These are phyloP conservation scores for Quillaja saponaria DNA, from an alignment of 306 rosid genomes.

Conservation along the genomic window DNA sequence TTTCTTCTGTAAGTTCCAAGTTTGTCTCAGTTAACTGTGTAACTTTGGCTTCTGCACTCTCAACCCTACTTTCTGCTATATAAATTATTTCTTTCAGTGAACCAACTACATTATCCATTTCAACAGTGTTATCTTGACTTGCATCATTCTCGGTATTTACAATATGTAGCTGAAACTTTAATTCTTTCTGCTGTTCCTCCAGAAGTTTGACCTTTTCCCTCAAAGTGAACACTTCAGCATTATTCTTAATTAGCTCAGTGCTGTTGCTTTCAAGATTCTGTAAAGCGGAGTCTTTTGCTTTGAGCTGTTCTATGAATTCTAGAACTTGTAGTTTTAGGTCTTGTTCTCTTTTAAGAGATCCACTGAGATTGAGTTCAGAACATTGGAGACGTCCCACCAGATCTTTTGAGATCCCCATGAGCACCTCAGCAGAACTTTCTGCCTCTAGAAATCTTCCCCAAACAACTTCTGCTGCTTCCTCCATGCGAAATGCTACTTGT, in stretches of 20 bases:
- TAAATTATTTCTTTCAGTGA: slow-evolving; percentile 61
- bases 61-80: slow-evolving; percentile 66
- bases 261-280: slow-evolving; percentile 44
- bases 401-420: slow-evolving; percentile 80
- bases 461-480: slow-evolving; percentile 83
- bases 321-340: slow-evolving; percentile 54
- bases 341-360: slow-evolving; percentile 60
- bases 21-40: slow-evolving; percentile 75
- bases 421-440: slow-evolving; percentile 75
- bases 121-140: slow-evolving; percentile 55
- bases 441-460: slow-evolving; percentile 99
- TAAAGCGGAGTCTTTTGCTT: slow-evolving; percentile 53
- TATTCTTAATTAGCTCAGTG: slow-evolving; percentile 42
- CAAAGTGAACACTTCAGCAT: slow-evolving; percentile 51
- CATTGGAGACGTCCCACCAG: slow-evolving; percentile 68
- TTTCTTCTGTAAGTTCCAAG: slow-evolving; percentile 86
- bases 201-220: slow-evolving; percentile 60
- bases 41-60: slow-evolving; percentile 72
- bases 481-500: slow-evolving; percentile 75
- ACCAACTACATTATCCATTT: slow-evolving; percentile 57
- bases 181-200: slow-evolving; percentile 50
- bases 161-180: slow-evolving; percentile 44
- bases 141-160: slow-evolving; percentile 44
- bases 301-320: slow-evolving; percentile 48
- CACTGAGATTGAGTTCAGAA: slow-evolving; percentile 58